Evolutionary conservation across 768 basidiomycete species (phyloP).

Genomic region (Lepiota venenata): DNA sequence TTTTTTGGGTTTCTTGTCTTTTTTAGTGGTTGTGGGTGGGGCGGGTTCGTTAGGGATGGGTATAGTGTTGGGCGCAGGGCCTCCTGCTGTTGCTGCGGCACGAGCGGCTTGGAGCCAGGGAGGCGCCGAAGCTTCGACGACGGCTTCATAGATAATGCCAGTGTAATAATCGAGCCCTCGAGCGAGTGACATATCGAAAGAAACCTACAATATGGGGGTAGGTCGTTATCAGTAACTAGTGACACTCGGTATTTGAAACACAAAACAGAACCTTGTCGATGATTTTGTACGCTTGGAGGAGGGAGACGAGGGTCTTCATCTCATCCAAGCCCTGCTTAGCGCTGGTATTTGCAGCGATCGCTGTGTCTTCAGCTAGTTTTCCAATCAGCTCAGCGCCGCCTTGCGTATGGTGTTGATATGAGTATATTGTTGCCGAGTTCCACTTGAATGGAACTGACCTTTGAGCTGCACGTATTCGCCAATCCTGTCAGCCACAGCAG

Average conservation of each 20-base stretch:
- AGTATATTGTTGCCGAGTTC: neutral
- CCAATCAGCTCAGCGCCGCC: constrained; percentile 79
- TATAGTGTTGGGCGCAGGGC: constrained; percentile 19
- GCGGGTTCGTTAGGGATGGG: constrained; percentile 23
- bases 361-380: constrained; percentile 58
- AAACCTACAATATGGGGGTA: constrained; percentile 52
- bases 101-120: constrained; percentile 67
- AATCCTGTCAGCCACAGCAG: constrained; percentile 84
- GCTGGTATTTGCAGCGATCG: constrained; percentile 62
- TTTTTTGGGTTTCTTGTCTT: constrained; percentile 40
- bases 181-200: constrained; percentile 96
- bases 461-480: constrained; percentile 97
- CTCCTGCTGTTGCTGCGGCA: constrained; percentile 40
- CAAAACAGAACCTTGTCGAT: constrained; percentile 58
- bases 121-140: constrained; percentile 91
- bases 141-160: constrained; percentile 96
- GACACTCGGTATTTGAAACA: neutral
- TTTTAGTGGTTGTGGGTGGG: constrained; percentile 22
- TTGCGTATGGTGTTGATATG: constrained; percentile 23
- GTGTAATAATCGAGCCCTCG: constrained; percentile 98
- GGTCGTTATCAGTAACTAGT: neutral
- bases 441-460: constrained; percentile 42
- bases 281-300: constrained; percentile 78
- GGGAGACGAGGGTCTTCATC: constrained; percentile 81
- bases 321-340: constrained; percentile 85